phyloP scores from a whole-genome alignment of 495 filamentous ascomycete species.

The Penicillium psychrofluorescens region DNA sequence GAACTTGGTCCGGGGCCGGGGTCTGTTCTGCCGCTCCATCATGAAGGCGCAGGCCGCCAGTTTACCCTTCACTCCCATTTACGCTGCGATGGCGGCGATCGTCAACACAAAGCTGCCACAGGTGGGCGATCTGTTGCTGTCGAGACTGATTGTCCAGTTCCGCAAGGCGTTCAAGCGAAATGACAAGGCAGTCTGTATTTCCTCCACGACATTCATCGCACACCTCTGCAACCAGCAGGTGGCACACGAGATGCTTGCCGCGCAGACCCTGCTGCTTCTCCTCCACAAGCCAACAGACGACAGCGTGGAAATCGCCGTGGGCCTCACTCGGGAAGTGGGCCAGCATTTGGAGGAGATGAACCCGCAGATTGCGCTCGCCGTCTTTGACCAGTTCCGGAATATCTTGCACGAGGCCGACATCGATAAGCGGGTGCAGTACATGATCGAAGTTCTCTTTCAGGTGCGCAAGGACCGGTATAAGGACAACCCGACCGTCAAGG shows the following conservation, averaged over 20 bases:
- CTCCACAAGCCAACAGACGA: conserved; percentile 94
- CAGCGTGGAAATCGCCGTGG: conserved; percentile 95
- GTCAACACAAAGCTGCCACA: conserved; percentile 96
- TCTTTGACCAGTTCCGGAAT: conserved; percentile 91
- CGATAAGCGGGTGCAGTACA: conserved; percentile 94
- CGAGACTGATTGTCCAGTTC: conserved; percentile 84
- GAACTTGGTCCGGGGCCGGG: conserved; percentile 84
- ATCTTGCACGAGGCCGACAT: conserved; percentile 95
- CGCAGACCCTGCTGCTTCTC: conserved; percentile 81
- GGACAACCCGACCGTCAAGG: conserved; percentile 81
- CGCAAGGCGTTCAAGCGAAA: conserved; percentile 93
- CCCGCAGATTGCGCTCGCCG: conserved; percentile 69
- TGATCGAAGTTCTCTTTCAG: conserved; percentile 98
- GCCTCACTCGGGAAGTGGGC: conserved; percentile 82
- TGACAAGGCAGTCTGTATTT: conserved; percentile 90
- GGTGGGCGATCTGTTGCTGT: conserved; percentile 84
- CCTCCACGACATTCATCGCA: conserved; percentile 87
- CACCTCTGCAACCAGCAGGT: conserved; percentile 95
- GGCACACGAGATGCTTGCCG: conserved; percentile 84
- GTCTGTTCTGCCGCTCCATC: conserved; percentile 87
- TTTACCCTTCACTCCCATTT: conserved; percentile 92
- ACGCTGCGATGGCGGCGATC: conserved; percentile 89
- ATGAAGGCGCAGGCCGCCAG: conserved; percentile 98
- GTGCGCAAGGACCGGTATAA: conserved; percentile 95
- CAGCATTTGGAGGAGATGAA: conserved; percentile 94